phyloP scores from a whole-genome alignment of 2,329 filamentous ascomycete species.

The Fusarium veterinarium region DNA sequence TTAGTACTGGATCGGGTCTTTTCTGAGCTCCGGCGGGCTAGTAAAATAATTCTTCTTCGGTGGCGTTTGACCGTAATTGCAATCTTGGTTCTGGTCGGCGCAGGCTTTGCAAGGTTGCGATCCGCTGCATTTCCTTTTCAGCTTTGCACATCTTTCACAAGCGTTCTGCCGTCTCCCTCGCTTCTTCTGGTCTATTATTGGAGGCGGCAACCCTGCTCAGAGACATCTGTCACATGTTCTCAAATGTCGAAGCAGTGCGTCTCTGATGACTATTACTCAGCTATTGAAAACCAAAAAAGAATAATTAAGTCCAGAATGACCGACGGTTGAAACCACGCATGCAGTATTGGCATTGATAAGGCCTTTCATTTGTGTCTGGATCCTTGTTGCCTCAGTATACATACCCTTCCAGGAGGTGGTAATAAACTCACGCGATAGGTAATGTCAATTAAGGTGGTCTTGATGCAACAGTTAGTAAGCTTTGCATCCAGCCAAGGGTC shows the following conservation, averaged over 20 bases:
- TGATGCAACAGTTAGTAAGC: neutral
- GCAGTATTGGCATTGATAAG: constrained; percentile 2
- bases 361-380: neutral
- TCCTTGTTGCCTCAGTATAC: no score
- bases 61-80: neutral
- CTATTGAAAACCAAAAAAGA: neutral
- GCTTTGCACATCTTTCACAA: constrained; percentile 3
- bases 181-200: neutral
- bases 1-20: no score
- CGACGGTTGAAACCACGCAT: constrained; percentile 13
- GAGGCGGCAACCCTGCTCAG: neutral
- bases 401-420: neutral
- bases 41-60: neutral
- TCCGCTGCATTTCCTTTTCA: constrained; percentile 15
- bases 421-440: neutral
- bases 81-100: constrained; percentile 3
- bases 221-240: constrained; percentile 7
- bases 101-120: constrained; percentile 6
- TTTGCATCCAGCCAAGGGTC: neutral
- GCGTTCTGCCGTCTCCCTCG: constrained; percentile 5
- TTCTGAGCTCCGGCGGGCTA: no score
- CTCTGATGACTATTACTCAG: neutral
- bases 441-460: neutral
- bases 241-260: constrained; percentile 24
- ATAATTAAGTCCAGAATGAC: neutral